Base-by-base conservation (phyloP, 2,329 filamentous ascomycete genomes). In the Mycogone perniciosa region DNA sequence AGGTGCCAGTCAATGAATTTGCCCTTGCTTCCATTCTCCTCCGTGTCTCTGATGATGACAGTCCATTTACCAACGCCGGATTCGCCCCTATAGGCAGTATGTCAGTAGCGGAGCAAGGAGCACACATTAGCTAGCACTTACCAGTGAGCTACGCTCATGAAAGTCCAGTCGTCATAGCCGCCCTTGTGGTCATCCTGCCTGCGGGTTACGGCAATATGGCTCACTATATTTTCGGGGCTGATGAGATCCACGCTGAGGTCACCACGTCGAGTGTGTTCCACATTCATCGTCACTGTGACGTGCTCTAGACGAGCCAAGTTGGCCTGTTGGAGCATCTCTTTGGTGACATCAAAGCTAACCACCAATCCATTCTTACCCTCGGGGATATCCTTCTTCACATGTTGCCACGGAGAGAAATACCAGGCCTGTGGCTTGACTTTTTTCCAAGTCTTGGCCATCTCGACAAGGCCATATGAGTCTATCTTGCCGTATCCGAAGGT, bases 61-160 rank as follows among this genome's bases (percentile, higher is more conserved):
- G 87, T 95, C 93, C 93, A 99, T 26, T 81, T 91, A 47, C 93
- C 93, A 51, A 91, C 69, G 53, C 90, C 91, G 40, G 79, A 78
- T 69, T 99, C 93, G 44, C 93, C 93, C 89, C 87, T 90, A 48
- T 1, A 35, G 33, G 11, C 33, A 8, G 33, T 41, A 49, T 47
- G 59, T 75, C 64, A 75, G 67, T 47, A 44, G 34, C 9, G 7
- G 9, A 3, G 7, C 6, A 6, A 9, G 6, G 40, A 4, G 5
- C 10, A 3, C 1, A 1, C 11, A 4, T 20, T 20, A 20, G 20
- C 20, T 20, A 35, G 8, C 20, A 69, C 84, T 69, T 77, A 90
- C 88, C 91, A 99, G 67, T 99, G 93, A 56, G 85, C 91, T 35
- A 99, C 93, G 55, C 86, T 95, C 93, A 99, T 99, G 62, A 99